phyloP scores from a whole-genome alignment of 352 stramenopile species.

The Globisporangium polare region DNA sequence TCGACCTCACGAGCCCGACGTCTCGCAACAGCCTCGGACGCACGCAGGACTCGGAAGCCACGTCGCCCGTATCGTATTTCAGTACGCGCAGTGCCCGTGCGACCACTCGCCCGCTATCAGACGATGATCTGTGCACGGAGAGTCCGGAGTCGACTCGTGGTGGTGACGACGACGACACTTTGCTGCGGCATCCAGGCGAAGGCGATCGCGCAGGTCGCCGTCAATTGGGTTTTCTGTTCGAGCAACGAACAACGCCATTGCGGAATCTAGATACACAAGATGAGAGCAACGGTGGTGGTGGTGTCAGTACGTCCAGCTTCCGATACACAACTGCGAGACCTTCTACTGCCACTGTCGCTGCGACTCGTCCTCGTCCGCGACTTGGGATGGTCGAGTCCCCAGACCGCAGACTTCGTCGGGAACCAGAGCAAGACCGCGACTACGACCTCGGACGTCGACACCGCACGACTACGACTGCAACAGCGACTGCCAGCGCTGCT shows the following conservation, averaged over 20 bases:
- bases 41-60: neutral
- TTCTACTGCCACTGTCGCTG: neutral
- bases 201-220: slow-evolving; percentile 18
- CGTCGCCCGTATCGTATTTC: neutral
- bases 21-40: slow-evolving; percentile 12
- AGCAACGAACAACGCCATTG: slow-evolving; percentile 5
- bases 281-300: neutral
- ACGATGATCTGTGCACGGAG: slow-evolving; percentile 50
- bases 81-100: neutral
- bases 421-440: slow-evolving; percentile 14
- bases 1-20: slow-evolving; percentile 58
- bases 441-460: slow-evolving; percentile 11
- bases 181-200: neutral
- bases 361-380: slow-evolving; percentile 12
- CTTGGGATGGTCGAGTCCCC: slow-evolving; percentile 9
- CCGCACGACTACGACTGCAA: neutral
- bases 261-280: neutral
- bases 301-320: neutral
- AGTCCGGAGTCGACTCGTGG: slow-evolving; percentile 35
- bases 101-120: slow-evolving; percentile 13
- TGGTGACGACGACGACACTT: neutral
- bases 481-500: neutral
- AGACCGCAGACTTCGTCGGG: slow-evolving; percentile 15
- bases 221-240: slow-evolving; percentile 36
- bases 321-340: neutral